Evolutionary conservation across 441 rosid species (phyloP).

Genomic region (Jatropha podagrica): DNA sequence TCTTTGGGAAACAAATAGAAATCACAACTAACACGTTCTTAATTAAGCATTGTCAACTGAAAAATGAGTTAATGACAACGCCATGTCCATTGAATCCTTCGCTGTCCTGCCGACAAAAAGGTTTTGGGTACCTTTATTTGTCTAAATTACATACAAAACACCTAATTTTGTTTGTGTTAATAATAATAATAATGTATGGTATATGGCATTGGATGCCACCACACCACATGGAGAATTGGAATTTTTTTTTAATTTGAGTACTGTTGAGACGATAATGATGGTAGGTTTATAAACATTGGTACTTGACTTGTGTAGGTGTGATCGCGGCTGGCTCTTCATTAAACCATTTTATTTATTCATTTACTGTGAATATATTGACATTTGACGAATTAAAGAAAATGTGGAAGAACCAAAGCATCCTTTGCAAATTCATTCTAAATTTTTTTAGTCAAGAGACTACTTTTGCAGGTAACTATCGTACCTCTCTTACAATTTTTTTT

Average conservation of each 20-base stretch:
- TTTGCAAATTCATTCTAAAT: background rate
- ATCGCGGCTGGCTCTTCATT: background rate
- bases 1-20: no score
- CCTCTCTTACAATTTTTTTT: background rate
- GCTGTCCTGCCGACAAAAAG: background rate
- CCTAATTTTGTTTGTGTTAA: background rate
- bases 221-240: background rate
- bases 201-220: background rate
- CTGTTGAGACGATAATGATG: background rate
- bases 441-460: no score
- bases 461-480: no score
- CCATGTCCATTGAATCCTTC: no score
- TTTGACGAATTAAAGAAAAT: background rate
- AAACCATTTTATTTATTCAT: background rate
- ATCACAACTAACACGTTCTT: no score
- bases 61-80: no score
- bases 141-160: background rate
- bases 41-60: no score
- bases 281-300: conserved; percentile 4
- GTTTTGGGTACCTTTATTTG: background rate
- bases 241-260: background rate
- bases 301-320: background rate
- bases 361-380: background rate
- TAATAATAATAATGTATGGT: background rate
- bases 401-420: background rate